Evolutionary conservation across 345 rosid genomes (phyloP).

Genomic region (Linum usitatissimum): DNA sequence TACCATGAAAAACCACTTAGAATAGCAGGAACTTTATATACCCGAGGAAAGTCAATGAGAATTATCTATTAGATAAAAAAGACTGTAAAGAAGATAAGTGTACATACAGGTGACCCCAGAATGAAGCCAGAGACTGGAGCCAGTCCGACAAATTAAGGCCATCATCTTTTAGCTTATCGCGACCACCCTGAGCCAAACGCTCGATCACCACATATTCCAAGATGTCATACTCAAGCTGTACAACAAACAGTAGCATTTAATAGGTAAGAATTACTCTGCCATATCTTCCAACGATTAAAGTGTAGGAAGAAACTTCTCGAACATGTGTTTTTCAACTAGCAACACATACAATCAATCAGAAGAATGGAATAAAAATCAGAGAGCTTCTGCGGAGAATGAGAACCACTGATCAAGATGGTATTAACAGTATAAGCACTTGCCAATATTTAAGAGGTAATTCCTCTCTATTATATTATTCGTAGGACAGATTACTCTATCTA

Average conservation of each 20-base stretch:
- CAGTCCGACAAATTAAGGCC: conserved; percentile 98
- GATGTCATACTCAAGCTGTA: conserved; percentile 95
- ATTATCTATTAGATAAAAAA: conserved; percentile 2
- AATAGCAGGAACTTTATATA: background rate
- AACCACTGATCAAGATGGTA: too few relatives aligned
- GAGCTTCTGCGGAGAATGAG: too few relatives aligned
- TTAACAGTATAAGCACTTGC: too few relatives aligned
- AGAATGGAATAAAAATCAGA: too few relatives aligned
- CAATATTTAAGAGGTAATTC: too few relatives aligned
- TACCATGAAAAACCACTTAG: background rate
- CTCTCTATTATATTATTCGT: too few relatives aligned
- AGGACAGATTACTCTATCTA: too few relatives aligned
- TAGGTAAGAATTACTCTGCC: background rate
- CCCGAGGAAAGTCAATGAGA: background rate
- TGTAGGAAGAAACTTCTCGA: too few relatives aligned
- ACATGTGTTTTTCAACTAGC: too few relatives aligned
- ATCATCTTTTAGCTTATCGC: conserved; percentile 94
- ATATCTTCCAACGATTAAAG: background rate
- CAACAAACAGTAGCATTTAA: conserved; percentile 1
- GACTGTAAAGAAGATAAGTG: conserved; percentile 20
- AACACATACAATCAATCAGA: too few relatives aligned
- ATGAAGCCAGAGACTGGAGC: conserved; percentile 98
- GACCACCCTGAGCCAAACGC: conserved; percentile 87
- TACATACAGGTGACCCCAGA: conserved; percentile 99
- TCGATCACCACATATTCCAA: conserved; percentile 98